Conservation (phyloP, 2,329 filamentous ascomycete species). For the Aaosphaeria pasadenensis region DNA sequence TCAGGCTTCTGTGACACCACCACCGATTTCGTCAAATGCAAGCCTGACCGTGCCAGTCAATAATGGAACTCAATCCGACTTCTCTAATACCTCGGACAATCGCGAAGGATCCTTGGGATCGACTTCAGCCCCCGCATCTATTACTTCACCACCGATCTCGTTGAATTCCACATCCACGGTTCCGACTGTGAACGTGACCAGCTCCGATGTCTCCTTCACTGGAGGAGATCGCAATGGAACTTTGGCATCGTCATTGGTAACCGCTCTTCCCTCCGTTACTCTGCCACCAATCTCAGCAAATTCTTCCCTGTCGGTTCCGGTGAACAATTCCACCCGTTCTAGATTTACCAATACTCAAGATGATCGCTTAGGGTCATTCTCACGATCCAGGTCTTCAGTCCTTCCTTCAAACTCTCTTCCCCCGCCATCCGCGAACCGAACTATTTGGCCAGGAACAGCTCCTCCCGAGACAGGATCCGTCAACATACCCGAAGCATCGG, state of each 20-base stretch:
- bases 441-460: conserved; percentile 1
- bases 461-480: background rate
- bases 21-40: background rate
- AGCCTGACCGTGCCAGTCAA: background rate
- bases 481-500: background rate
- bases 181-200: too few species aligned
- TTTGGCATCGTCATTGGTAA: background rate
- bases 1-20: background rate
- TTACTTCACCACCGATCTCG: too few species aligned
- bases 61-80: background rate
- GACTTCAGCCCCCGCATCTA: too few species aligned
- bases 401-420: background rate
- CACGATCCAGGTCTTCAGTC: background rate
- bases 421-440: conserved; percentile 2
- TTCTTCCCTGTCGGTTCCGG: background rate
- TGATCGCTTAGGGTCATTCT: background rate
- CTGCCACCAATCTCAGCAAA: background rate
- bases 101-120: background rate
- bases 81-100: background rate
- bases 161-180: too few species aligned
- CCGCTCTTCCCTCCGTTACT: background rate
- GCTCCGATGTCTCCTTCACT: background rate
- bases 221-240: background rate
- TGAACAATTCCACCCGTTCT: background rate
- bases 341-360: background rate